phyloP scores from a whole-genome alignment of 495 filamentous ascomycete species.

The Penicillium manginii region DNA sequence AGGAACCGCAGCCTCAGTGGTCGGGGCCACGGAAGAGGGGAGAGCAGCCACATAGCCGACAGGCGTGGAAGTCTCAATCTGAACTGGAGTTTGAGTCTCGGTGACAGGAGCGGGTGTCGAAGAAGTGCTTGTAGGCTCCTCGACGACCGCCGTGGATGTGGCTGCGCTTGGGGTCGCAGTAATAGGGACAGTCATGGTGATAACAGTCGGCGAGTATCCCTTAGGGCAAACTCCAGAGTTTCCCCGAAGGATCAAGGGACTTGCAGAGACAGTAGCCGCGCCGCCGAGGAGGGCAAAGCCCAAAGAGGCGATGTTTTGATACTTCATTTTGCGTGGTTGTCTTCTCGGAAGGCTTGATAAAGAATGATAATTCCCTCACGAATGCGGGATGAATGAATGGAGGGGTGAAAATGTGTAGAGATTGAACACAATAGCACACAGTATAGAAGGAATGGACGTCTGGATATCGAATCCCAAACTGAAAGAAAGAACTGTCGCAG shows the following conservation, averaged over 20 bases:
- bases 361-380: constrained; percentile 1
- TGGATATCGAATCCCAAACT: constrained; percentile 38
- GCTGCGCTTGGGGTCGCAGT: constrained; percentile 29
- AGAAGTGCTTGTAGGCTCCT: constrained; percentile 6
- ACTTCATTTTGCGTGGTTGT: constrained; percentile 35
- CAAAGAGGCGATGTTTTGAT: constrained; percentile 32
- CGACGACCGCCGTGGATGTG: constrained; percentile 19
- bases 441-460: constrained; percentile 38
- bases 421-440: constrained; percentile 30
- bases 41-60: constrained; percentile 8
- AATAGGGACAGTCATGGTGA: constrained; percentile 19
- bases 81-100: not conserved
- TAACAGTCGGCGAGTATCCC: constrained; percentile 32
- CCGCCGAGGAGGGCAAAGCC: constrained; percentile 34
- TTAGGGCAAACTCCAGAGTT: constrained; percentile 32
- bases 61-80: constrained; percentile 7
- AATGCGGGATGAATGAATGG: constrained; percentile 5
- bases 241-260: constrained; percentile 23
- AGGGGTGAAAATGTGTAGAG: constrained; percentile 17
- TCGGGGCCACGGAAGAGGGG: constrained; percentile 8
- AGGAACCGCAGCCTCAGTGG: constrained; percentile 13
- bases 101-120: constrained; percentile 1
- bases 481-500: constrained; percentile 29
- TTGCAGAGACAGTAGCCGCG: constrained; percentile 35
- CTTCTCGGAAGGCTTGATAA: constrained; percentile 1